Evolutionary conservation across 257 asterid genomes (phyloP), one percentile per base, ranked within the genome.

Genomic region (Ballota nigra): DNA sequence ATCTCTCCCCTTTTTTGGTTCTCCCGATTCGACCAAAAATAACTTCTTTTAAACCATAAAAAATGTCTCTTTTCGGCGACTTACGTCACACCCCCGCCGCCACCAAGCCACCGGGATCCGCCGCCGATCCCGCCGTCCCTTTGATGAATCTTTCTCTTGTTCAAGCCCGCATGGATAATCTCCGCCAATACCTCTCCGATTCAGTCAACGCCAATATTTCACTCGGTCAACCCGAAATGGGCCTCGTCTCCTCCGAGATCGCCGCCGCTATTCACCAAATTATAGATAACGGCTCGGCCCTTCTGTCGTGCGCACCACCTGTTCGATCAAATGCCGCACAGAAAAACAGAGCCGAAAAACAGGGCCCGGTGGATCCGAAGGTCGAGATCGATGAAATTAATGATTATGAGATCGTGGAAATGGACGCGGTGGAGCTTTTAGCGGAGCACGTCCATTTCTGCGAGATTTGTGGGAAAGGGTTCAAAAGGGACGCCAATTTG

Each of bases 391-490:
- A 76, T 4, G 80, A 38, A 0, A 19, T 28, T 0, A 88, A 81
- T 8, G 89, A 77, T 43, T 83, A 57, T 28, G 96, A 91, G 41
- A 85, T 91, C 41, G 47, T 87, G 8, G 98, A 91, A 80, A 79
- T 89, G 31, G 98, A 93, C 22, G 86, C 96, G 36, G 95, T 85
- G 62, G 96, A 91, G 80, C 77, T 94, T 11, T 51, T 94, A 63
- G 95, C 97, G 10, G 97, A 94, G 80, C 97, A 89, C 73, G 85
- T 87, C 2, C 98, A 94, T 73, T 87, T 91, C 43, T 94, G 98
- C 43, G 92, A 89, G 71, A 79, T 86, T 29, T 94, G 98, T 22
- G 98, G 97, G 13, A 94, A 94, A 51, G 98, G 96, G n/a, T 94
- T 94, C 78, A 94, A 94, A 63, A 80, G 97, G 20, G 98, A 94